Conservation (phyloP, 129 eudicot species). For the Escallonia herrerae region DNA sequence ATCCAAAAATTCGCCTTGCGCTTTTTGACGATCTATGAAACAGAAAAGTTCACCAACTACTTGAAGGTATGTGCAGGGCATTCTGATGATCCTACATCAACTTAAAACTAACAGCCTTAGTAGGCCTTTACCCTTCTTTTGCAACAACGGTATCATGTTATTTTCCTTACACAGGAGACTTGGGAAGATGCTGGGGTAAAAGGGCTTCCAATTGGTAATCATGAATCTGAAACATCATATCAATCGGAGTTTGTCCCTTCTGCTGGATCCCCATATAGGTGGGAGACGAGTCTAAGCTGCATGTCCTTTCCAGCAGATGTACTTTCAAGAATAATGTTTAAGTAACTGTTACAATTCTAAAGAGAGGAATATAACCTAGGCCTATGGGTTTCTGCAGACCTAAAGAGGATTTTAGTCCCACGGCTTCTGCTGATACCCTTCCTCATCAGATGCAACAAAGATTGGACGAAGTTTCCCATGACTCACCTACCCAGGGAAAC, state of each 20-base stretch:
- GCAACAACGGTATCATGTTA: slow-evolving; percentile 5
- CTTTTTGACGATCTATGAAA: slow-evolving; percentile 39
- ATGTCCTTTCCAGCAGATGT: background rate
- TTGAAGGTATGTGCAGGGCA: slow-evolving; percentile 47
- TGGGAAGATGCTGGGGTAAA: slow-evolving; percentile 31
- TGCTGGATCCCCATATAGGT: slow-evolving; percentile 33
- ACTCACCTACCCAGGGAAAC: slow-evolving; percentile 17
- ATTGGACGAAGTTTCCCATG: slow-evolving; percentile 24
- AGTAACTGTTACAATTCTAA: background rate
- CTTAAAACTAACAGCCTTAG: background rate
- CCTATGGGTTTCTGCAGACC: slow-evolving; percentile 35
- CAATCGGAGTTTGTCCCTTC: slow-evolving; percentile 47
- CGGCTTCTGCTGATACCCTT: slow-evolving; percentile 27
- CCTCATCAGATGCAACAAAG: slow-evolving; percentile 12
- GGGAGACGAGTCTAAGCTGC: slow-evolving; percentile 11
- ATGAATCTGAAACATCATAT: slow-evolving; percentile 42
- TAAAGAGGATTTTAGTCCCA: slow-evolving; percentile 29
- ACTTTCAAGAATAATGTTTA: background rate
- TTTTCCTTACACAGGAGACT: slow-evolving; percentile 38
- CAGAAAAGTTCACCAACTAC: slow-evolving; percentile 40
- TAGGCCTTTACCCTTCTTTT: background rate
- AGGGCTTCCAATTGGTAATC: slow-evolving; percentile 24
- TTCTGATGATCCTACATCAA: background rate
- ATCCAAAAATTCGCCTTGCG: slow-evolving; percentile 71
- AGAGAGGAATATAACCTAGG: background rate